Evolutionary conservation across 1,284 basidiomycete genomes (phyloP).

Genomic region (Sporisorium exsertum): DNA sequence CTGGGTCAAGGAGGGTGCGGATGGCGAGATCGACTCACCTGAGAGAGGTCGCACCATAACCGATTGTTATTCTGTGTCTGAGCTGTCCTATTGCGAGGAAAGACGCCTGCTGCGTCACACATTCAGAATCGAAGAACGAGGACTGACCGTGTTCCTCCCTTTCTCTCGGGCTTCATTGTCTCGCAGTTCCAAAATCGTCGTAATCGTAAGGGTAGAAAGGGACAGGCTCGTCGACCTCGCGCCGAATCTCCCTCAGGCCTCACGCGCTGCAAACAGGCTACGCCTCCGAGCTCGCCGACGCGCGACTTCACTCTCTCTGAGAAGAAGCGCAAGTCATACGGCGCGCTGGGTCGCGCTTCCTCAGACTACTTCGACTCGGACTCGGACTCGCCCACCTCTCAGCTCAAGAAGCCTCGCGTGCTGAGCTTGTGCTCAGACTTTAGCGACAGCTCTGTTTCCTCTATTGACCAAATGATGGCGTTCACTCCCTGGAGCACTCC

Average conservation of each 20-base stretch:
- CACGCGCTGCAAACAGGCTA: neutral
- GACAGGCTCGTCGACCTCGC: neutral
- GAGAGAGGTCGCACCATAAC: too few species aligned
- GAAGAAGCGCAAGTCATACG: slow-evolving; percentile 39
- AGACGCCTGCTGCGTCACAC: neutral
- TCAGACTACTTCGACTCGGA: slow-evolving; percentile 4
- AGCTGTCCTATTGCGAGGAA: neutral
- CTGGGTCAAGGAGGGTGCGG: too few species aligned
- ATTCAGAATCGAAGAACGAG: neutral
- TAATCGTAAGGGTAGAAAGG: slow-evolving; percentile 48
- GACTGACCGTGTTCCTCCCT: neutral
- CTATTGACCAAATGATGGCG: neutral
- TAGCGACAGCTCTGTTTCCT: slow-evolving; percentile 17
- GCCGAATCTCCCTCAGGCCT: neutral
- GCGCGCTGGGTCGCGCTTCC: slow-evolving; percentile 17
- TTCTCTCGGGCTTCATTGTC: neutral
- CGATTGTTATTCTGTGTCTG: too few species aligned
- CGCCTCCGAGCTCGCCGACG: slow-evolving; percentile 4
- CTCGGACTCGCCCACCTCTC: slow-evolving; percentile 10
- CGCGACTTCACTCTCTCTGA: slow-evolving; percentile 16
- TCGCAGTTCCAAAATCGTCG: slow-evolving; percentile 60
- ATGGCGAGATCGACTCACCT: too few species aligned
- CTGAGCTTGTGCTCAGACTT: slow-evolving; percentile 9
- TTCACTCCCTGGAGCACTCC: slow-evolving; percentile 31
- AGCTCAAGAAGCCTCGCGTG: slow-evolving; percentile 25